Base-by-base conservation (phyloP, 306 rosid species). In the Fragaria iinumae region DNA sequence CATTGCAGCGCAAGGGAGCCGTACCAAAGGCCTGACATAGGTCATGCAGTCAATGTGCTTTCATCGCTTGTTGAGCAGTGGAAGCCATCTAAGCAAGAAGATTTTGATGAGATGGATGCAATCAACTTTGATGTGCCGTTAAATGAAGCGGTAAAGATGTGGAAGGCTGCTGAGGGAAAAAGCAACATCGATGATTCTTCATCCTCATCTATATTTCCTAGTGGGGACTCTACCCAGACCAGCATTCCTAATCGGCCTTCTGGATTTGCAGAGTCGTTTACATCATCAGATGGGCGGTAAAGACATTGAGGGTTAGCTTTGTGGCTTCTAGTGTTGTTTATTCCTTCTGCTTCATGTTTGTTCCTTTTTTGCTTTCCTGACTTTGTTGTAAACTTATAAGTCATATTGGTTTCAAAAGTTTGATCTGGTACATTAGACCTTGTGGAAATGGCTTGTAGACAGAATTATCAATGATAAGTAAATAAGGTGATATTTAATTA, bases 1-100 rank as follows among this genome's bases (percentile, higher is more conserved):
- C 93, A 95, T 64, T 92, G 98, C 80, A 79, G 84, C 20, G 91
- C 90, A 2, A 79, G 97, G 57, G 98, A 95, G 81, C 89, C 97
- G 4, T 74, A 87, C 79, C 96, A 90, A 36, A 88, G 97, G 5
- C 98, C 98, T 3, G 97, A 95, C 60, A 92, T 95, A 92, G 72
- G 96, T 43, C 93, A 88, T 69, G 92, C 47, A 1, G 98, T 95
- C 79, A 92, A 87, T 62, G 96, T 90, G 67, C 83, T 95, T 32
- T 91, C 92, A 0, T 82, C 97, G 25, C 92, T 92, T n/a, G 79
- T 92, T 36, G 90, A 90, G 80, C 83, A 87, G 16, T 92, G 97
- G 98, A 92, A 88, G 77, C 98, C 98, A 5, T 11, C 87, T n/a
- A 85, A 83, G 66, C 47, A 77, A 20, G 78, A 81, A 38, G 80